phyloP scores from a whole-genome alignment of 371 early-diverging fungal genomes.

The Mortierella sp. region DNA sequence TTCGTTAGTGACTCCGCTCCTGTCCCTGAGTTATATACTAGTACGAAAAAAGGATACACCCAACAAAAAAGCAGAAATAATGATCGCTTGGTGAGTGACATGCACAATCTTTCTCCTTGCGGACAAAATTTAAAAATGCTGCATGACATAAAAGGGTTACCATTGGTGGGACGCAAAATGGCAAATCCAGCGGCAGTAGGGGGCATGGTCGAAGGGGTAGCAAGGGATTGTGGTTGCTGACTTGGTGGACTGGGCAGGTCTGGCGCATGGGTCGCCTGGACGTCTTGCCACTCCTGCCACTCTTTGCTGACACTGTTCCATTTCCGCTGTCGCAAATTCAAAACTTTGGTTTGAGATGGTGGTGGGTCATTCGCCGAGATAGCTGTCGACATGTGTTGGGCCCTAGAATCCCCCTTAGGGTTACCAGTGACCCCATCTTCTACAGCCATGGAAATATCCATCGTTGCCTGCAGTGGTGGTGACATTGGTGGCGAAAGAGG shows the following conservation, averaged over 20 bases:
- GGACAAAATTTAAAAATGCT: neutral
- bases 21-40: slow-evolving; percentile 6
- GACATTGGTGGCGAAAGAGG: slow-evolving; percentile 34
- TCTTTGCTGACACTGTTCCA: slow-evolving; percentile 52
- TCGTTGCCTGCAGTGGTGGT: neutral
- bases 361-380: neutral
- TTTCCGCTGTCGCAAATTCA: slow-evolving; percentile 50
- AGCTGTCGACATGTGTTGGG: neutral
- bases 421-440: slow-evolving; percentile 6
- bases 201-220: neutral
- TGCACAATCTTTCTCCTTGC: neutral
- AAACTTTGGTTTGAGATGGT: slow-evolving; percentile 16
- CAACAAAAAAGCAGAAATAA: neutral
- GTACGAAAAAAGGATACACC: neutral
- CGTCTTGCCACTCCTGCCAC: slow-evolving; percentile 59
- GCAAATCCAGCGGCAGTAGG: neutral
- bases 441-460: slow-evolving; percentile 25
- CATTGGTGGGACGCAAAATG: slow-evolving; percentile 1
- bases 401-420: neutral
- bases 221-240: neutral
- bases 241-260: neutral
- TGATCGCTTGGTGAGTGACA: neutral
- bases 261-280: slow-evolving; percentile 38
- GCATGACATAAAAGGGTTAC: neutral
- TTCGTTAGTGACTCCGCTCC: slow-evolving; percentile 8